Conservation (phyloP, 495 filamentous ascomycete species). For the Penicillium canescens region DNA sequence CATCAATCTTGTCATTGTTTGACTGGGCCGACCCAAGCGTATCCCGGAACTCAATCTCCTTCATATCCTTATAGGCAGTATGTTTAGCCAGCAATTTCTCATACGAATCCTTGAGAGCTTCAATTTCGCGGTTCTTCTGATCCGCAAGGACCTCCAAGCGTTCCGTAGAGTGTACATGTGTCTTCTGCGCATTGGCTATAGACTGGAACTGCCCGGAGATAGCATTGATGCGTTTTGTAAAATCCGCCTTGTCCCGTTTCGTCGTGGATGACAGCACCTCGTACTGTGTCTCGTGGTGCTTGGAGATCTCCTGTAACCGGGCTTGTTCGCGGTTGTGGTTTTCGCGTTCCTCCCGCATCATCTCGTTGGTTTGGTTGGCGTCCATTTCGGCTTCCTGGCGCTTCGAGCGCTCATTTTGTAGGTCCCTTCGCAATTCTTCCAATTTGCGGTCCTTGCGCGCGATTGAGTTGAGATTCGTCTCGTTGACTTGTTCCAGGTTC, state of each 20-base stretch:
- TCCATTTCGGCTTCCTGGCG: conserved; percentile 62
- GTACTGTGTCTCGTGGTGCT: conserved; percentile 59
- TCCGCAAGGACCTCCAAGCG: conserved; percentile 65
- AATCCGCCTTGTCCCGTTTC: conserved; percentile 53
- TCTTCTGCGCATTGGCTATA: conserved; percentile 41
- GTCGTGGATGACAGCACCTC: conserved; percentile 66
- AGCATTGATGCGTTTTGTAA: conserved; percentile 36
- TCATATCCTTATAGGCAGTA: conserved; percentile 61
- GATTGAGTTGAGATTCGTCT: conserved; percentile 71
- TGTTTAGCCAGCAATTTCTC: conserved; percentile 57
- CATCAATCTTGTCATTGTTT: conserved; percentile 56
- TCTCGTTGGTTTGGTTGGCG: conserved; percentile 63
- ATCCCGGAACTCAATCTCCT: conserved; percentile 57
- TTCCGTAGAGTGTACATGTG: conserved; percentile 56
- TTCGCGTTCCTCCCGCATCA: conserved; percentile 54
- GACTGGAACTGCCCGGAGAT: conserved; percentile 30
- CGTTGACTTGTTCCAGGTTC: conserved; percentile 68
- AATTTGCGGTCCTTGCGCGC: conserved; percentile 79
- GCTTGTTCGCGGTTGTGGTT: conserved; percentile 62
- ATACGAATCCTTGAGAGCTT: conserved; percentile 57
- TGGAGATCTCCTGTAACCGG: conserved; percentile 58
- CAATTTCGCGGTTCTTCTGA: conserved; percentile 68
- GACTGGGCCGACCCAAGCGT: conserved; percentile 56
- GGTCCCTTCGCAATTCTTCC: conserved; percentile 65
- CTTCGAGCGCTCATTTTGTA: conserved; percentile 65